A percentile compares a stretch with the other conserved stretches of the same genome.
These are phyloP conservation scores for Ascochyta koolunga DNA, from an alignment of 2,329 filamentous ascomycete genomes.

Conservation along the genomic window DNA sequence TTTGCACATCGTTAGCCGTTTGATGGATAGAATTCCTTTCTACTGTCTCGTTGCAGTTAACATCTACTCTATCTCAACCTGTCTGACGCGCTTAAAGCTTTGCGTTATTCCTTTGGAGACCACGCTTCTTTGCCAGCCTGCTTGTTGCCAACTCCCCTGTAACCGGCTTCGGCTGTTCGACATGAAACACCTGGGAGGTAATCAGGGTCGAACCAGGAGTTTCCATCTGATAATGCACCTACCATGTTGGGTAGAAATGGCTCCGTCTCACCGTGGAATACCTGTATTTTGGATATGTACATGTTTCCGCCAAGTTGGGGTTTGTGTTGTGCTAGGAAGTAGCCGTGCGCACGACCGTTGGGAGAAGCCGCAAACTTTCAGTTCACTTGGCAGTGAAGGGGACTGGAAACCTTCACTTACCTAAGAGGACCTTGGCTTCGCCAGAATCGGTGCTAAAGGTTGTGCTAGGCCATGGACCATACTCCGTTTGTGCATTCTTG, in stretches of 20 bases:
- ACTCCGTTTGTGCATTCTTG: not conserved
- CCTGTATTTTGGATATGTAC: conserved; percentile 12
- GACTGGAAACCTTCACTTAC: not conserved
- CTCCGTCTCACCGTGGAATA: conserved; percentile 7
- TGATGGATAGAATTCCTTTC: too few species aligned
- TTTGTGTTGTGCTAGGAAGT: conserved; percentile 19
- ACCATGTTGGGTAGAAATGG: conserved; percentile 5
- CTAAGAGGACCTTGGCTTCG: conserved; percentile 5
- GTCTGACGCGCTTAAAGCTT: not conserved
- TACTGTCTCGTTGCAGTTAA: too few species aligned
- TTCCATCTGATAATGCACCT: not conserved
- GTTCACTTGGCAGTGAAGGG: not conserved
- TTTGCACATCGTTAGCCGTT: too few species aligned
- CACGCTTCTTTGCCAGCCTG: not conserved
- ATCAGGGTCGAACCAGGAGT: not conserved
- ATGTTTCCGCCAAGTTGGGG: conserved; percentile 7
- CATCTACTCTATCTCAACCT: too few species aligned
- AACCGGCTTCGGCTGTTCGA: not conserved
- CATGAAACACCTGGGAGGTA: not conserved
- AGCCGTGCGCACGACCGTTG: conserved; percentile 9
- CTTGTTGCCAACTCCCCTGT: not conserved
- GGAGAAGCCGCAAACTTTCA: not conserved
- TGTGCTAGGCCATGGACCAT: conserved; percentile 3
- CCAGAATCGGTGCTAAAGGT: conserved; percentile 1
- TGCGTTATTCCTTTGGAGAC: not conserved